Base-by-base conservation (phyloP, 2,329 filamentous ascomycete genomes). In the Alternaria postmessia region DNA sequence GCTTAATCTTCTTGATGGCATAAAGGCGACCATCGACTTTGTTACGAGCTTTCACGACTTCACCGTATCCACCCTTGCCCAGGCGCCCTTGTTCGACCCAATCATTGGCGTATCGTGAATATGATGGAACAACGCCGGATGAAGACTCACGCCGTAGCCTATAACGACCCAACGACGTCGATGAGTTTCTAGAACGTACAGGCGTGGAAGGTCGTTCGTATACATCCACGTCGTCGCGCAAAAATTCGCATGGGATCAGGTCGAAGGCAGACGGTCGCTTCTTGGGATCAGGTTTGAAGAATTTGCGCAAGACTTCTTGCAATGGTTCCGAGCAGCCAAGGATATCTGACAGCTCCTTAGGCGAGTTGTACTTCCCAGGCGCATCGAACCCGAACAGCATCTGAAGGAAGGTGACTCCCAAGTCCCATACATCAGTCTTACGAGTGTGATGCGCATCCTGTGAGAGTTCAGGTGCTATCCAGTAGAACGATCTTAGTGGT, bases 1-100 rank as follows among this genome's bases (percentile, higher is more conserved):
- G 92, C 1, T 89, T 92, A 63, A 99, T 95, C 76, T 98, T 97
- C 78, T 99, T 99, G 75, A 99, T 92, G 18, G 95, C 95, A 79
- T 98, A 99, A 43, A 96, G 90, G 59, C 94, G 91, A 0, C 92
- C 92, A 75, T 98, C 95, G 4, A 97, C 87, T 80, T 95, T 97
- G 78, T 97, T 96, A 32, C 94, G 88, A 3, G 94, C 94, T 77
- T 97, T 96, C 56, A 98, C 93, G 22, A 99, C 95, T 79, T 97
- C 93, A 5, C 95, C 95, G 79, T 97, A 99, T 0, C 94, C 95
- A 43, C 95, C 95, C 76, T 94, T 96, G 3, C 95, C 95, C 12
- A 99, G 84, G 5, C 91, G 88, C 14, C 92, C 93, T 73, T 95
- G 89, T 79, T 98, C 94, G 18, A 94, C 89, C 79, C 96, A 99